Conservation (phyloP, 2,329 filamentous ascomycete genomes). For the Ascomycota sp. region DNA sequence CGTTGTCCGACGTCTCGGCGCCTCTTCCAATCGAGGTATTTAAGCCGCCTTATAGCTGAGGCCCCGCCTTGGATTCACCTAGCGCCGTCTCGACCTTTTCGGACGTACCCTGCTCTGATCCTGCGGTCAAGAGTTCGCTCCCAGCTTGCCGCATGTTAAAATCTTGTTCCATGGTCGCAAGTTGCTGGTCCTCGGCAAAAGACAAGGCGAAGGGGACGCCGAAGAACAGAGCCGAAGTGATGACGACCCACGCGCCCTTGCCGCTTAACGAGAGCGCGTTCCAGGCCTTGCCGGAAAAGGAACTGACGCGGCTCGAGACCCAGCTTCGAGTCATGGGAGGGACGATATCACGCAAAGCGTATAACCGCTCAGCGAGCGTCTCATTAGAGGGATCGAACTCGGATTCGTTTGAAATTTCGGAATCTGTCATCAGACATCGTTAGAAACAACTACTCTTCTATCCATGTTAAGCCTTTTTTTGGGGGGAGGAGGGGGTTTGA, state of each 20-base stretch:
- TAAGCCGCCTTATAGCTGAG: slow-evolving; percentile 30
- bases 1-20: neutral
- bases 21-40: neutral
- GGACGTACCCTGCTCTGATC: slow-evolving; percentile 22
- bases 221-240: slow-evolving; percentile 71
- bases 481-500: neutral
- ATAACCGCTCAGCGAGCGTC: slow-evolving; percentile 45
- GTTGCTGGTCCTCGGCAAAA: slow-evolving; percentile 88
- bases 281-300: slow-evolving; percentile 27
- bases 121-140: slow-evolving; percentile 43
- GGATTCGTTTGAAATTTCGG: slow-evolving; percentile 66
- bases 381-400: slow-evolving; percentile 41
- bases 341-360: slow-evolving; percentile 56
- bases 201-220: slow-evolving; percentile 88
- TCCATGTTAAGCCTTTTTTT: too few species aligned
- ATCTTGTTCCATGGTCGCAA: slow-evolving; percentile 94
- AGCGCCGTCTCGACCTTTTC: slow-evolving; percentile 28
- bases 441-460: too few species aligned
- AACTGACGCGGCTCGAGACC: slow-evolving; percentile 39
- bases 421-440: too few species aligned
- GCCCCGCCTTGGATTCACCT: slow-evolving; percentile 24
- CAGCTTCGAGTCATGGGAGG: slow-evolving; percentile 51
- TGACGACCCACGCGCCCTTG: slow-evolving; percentile 78
- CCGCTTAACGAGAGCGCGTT: slow-evolving; percentile 50
- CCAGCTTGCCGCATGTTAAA: slow-evolving; percentile 88